Percentiles rank a stretch among this genome's conserved stretches.
Evolutionary conservation across 164 flowering plant genomes (phyloP).

Genomic region (Sextonia rubra): DNA sequence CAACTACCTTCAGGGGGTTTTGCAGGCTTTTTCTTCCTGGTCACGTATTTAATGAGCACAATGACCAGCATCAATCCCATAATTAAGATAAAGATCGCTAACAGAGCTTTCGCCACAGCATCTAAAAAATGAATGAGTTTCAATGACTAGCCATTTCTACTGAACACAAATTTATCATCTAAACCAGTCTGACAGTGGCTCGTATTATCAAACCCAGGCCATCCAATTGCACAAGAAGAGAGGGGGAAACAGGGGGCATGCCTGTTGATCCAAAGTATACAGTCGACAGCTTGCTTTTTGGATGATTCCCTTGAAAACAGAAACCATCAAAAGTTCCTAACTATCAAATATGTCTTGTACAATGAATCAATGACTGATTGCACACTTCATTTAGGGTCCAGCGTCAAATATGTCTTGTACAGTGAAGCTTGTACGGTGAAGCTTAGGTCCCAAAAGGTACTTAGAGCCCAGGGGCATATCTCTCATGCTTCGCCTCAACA

Average conservation of each 20-base stretch:
- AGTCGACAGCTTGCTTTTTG: no score
- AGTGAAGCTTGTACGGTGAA: no score
- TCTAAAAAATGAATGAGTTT: slow-evolving; percentile 25
- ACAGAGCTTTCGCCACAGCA: slow-evolving; percentile 26
- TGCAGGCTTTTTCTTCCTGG: slow-evolving; percentile 20
- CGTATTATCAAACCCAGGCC: not conserved
- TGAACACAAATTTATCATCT: not conserved
- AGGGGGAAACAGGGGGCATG: not conserved
- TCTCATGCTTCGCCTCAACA: no score
- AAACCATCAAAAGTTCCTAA: no score
- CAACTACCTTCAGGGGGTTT: slow-evolving; percentile 15
- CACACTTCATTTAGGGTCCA: no score
- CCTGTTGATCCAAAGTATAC: no score
- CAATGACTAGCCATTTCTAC: not conserved
- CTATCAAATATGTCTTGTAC: no score
- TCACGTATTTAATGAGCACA: slow-evolving; percentile 40
- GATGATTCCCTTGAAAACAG: no score
- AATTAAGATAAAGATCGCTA: slow-evolving; percentile 28
- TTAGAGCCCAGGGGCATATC: no score
- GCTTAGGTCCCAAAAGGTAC: no score
- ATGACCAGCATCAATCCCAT: slow-evolving; percentile 24
- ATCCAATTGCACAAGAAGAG: not conserved
- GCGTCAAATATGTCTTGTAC: no score
- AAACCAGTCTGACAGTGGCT: not conserved
- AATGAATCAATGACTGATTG: no score